phyloP scores from a whole-genome alignment of 306 rosid genomes.

The Ochetophila trinervis region DNA sequence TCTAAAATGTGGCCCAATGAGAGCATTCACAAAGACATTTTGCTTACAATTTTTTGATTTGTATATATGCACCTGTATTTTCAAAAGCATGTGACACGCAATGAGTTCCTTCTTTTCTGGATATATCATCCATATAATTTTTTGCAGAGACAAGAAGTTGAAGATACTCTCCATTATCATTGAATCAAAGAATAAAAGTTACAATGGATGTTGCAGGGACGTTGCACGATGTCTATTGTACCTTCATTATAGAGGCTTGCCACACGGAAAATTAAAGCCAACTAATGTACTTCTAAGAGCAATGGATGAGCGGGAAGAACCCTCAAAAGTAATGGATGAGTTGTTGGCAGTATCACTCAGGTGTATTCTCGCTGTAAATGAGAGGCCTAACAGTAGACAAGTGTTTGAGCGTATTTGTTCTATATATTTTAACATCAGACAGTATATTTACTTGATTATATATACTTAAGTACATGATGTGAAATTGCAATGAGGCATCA shows the following conservation, averaged over 20 bases:
- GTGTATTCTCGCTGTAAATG: constrained; percentile 98
- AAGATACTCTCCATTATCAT: constrained; percentile 75
- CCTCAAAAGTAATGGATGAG: constrained; percentile 73
- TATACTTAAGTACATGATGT: no score
- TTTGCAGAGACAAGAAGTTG: constrained; percentile 85
- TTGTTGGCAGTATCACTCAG: constrained; percentile 72
- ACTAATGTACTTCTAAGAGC: constrained; percentile 75
- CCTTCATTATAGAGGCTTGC: constrained; percentile 90
- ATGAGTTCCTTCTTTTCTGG: constrained; percentile 24
- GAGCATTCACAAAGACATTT: no score
- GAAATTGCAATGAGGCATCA: no score
- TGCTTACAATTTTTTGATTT: no score
- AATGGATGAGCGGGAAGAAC: constrained; percentile 97
- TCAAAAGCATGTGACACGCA: not conserved
- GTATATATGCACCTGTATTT: no score
- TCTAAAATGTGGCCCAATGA: no score
- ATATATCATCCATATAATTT: constrained; percentile 29
- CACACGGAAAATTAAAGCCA: constrained; percentile 94
- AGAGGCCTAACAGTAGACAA: constrained; percentile 99
- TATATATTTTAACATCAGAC: no score
- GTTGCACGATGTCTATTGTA: constrained; percentile 64
- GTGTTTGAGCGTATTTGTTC: constrained; percentile 82
- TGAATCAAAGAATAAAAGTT: constrained; percentile 75
- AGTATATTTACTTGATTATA: no score
- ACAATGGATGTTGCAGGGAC: constrained; percentile 79